These are phyloP conservation scores for Mycena haematopus DNA, from an alignment of 768 basidiomycete species.

Conservation along the genomic window DNA sequence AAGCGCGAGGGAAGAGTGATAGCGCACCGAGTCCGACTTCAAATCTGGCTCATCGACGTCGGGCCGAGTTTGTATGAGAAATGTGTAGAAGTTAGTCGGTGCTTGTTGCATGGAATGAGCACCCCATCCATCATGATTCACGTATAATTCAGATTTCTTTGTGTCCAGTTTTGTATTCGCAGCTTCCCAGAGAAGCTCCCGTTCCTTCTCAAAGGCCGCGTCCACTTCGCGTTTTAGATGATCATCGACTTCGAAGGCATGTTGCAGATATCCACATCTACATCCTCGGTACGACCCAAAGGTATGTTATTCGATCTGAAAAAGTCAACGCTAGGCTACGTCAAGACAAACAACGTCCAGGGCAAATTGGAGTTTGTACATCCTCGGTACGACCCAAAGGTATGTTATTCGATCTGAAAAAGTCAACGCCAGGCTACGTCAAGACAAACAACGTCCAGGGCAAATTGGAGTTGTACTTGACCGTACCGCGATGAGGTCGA, in stretches of 20 bases:
- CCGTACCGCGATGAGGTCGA: no score
- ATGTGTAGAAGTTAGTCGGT: constrained; percentile 47
- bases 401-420: constrained; percentile 32
- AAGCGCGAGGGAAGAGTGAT: no score
- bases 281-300: constrained; percentile 65
- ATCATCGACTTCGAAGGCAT: constrained; percentile 63
- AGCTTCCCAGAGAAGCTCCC: constrained; percentile 64
- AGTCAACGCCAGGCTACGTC: constrained; percentile 35
- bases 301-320: constrained; percentile 32
- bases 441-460: no score
- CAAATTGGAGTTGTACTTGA: no score
- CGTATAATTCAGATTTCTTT: constrained; percentile 60
- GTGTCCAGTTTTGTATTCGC: constrained; percentile 42
- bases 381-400: constrained; percentile 65
- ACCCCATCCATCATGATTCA: constrained; percentile 76
- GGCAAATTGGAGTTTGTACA: no score
- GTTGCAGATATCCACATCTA: constrained; percentile 62
- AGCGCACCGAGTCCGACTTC: no score
- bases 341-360: no score
- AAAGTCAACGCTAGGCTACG: constrained; percentile 35
- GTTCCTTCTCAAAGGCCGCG: constrained; percentile 81
- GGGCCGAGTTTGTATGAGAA: constrained; percentile 78
- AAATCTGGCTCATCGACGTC: no score
- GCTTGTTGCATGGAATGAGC: constrained; percentile 1
- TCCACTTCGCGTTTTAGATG: constrained; percentile 66